These are phyloP conservation scores for Pestalotiopsis sp. DNA, from an alignment of 2,329 filamentous ascomycete species.

Conservation along the genomic window DNA sequence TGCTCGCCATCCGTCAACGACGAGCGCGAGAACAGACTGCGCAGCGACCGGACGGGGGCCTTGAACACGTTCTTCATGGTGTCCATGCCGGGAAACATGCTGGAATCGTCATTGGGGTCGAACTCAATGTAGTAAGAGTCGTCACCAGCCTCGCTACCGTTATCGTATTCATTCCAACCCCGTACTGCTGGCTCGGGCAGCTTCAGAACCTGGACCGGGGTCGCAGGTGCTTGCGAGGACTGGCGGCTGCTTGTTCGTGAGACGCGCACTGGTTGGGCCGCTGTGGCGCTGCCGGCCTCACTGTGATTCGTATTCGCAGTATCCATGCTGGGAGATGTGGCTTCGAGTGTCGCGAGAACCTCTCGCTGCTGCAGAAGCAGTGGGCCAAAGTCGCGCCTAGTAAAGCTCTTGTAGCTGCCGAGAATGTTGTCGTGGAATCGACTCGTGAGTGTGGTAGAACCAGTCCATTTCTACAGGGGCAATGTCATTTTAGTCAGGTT, in stretches of 20 bases:
- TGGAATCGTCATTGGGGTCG: conserved; percentile 63
- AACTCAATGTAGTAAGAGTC: conserved; percentile 75
- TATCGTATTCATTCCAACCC: conserved; percentile 89
- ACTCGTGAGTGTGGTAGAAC: conserved; percentile 64
- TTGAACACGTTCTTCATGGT: conserved; percentile 58
- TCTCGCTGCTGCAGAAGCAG: conserved; percentile 55
- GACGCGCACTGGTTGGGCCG: conserved; percentile 14
- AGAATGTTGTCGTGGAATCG: conserved; percentile 72
- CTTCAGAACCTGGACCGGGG: conserved; percentile 21
- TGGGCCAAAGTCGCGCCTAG: conserved; percentile 63
- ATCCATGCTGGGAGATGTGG: conserved; percentile 42
- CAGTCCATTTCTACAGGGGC: conserved; percentile 73
- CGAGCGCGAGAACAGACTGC: conserved; percentile 16
- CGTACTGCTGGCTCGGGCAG: conserved; percentile 26
- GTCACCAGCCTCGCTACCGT: conserved; percentile 71
- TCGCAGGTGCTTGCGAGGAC: conserved; percentile 18
- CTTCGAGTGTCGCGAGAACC: conserved; percentile 49
- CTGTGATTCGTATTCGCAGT: conserved; percentile 29
- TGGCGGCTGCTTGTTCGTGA: conserved; percentile 13
- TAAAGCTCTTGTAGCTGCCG: conserved; percentile 71
- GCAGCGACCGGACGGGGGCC: conserved; percentile 53
- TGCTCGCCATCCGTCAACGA: conserved; percentile 23
- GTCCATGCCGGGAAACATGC: conserved; percentile 64
- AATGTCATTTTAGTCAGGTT: neutral
- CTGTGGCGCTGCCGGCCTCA: conserved; percentile 20